Evolutionary conservation across 208 protist genomes (phyloP).

Genomic region (Leptomonas seymouri): DNA sequence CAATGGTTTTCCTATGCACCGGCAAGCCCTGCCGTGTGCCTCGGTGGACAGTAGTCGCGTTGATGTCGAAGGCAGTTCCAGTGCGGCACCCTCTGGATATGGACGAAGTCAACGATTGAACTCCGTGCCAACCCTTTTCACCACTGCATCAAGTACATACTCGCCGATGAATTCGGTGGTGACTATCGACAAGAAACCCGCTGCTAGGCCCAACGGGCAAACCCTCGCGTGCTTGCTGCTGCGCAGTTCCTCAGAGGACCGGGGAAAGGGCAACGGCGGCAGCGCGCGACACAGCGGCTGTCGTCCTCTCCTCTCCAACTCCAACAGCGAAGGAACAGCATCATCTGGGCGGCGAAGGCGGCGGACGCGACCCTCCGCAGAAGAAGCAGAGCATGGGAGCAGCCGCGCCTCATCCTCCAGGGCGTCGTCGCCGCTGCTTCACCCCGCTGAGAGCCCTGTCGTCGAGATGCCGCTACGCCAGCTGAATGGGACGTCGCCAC

Average conservation of each 20-base stretch:
- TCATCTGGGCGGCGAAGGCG: neutral
- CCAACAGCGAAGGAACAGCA: neutral
- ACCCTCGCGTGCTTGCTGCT: constrained; percentile 4
- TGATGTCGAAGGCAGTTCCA: neutral
- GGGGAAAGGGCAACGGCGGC: neutral
- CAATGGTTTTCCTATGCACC: too few relatives aligned
- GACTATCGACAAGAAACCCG: neutral
- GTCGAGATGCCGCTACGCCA: too few relatives aligned
- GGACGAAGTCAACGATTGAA: neutral
- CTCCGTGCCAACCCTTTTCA: neutral
- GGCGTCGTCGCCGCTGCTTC: neutral
- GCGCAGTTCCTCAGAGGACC: neutral
- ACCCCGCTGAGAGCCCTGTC: too few relatives aligned
- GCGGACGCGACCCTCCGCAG: neutral
- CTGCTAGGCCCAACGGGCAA: neutral
- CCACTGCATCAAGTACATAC: neutral
- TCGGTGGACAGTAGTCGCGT: neutral
- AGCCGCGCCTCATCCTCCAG: neutral
- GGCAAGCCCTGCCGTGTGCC: neutral
- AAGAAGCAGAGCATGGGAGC: neutral
- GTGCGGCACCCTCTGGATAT: neutral
- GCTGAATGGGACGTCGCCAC: neutral
- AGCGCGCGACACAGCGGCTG: too few relatives aligned
- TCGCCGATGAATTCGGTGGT: neutral
- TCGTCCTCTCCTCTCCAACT: too few relatives aligned